Base-by-base conservation (phyloP, 208 protist species). In the Crithidia expoeki region DNA sequence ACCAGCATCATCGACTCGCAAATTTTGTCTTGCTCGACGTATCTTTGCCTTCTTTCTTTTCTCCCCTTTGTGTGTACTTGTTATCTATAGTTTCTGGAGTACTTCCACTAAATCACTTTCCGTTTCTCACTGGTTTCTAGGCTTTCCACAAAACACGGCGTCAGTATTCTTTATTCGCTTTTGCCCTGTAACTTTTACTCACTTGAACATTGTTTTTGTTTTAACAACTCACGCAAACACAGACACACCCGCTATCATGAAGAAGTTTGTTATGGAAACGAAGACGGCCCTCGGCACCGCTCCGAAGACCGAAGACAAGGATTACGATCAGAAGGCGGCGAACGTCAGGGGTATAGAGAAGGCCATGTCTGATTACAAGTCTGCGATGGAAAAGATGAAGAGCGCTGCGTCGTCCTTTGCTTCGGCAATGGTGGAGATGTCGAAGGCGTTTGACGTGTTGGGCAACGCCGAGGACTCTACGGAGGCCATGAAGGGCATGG, bases 241-340 rank as follows among this genome's bases (percentile, higher is more conserved):
- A n/a, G n/a, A n/a, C n/a, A n/a, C n/a, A 14, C 14, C 51, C 2
- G 11, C 7, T 51, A 28, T 40, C 17, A 88, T 89, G 80, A 84
- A 83, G 69, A 89, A 86, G 66, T 78, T 85, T 47, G 38, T 86
- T 49, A 33, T 84, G 50, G 78, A 86, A 14, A 69, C 77, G 1
- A 80, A 78, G 68, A 68, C 65, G 28, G 65, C 70, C 21, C 58
- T 89, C 17, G 71, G 74, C 51, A 36, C 71, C 23, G 74, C 72
- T 0, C 72, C 76, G 32, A 90, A 86, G 63, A 86, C 81, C 2
- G 62, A 78, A 17, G 84, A 90, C 67, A 46, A 68, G 53, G 78
- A 86, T 10, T 85, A 73, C 55, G 77, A 86, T 11, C 71, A 65
- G 36, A 71, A 72, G 62, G 33, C 53, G 25, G 69, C 59, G 17